Evolutionary conservation across 164 flowering plant species (phyloP), one percentile per base, ranked within the genome.

Genomic region (Akebia trifoliata): DNA sequence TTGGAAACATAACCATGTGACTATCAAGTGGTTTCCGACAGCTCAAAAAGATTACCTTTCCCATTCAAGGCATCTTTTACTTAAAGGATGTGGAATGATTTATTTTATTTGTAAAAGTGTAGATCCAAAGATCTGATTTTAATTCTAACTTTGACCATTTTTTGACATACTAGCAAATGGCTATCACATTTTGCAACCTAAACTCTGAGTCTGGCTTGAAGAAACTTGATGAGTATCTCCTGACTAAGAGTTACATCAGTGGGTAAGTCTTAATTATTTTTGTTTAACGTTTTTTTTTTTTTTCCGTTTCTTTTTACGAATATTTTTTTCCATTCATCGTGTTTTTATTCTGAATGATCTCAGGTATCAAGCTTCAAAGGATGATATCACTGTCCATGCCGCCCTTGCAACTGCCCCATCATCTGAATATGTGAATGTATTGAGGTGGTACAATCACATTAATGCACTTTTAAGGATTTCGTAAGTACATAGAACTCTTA

Each of bases 341-440:
- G 14, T 60, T 26, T 49, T 2, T 40, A 28, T 8, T 58, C 20
- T 24, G 46, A 11, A 10, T 63, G 22, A n/a, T n/a, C n/a, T 47
- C 67, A 90, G 92, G 39, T 87, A 82, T 68, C 95, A 83, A 60
- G 95, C 97, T 52, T 93, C 99, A 5, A 87, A 85, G 77, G 96
- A 94, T 73, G 98, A 93, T 62, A 40, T 90, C 21, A 76, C 78
- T 21, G 86, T 93, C 44, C 65, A 72, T 70, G 65, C 82, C 4
- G 87, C 96, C 38, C 64, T 93, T 25, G 29, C 84, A 2, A 59
- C 63, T 14, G 68, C 79, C 32, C 95, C 90, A 34, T 67, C 86
- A 5, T 46, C 87, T 1, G 69, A 76, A 17, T 87, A 68, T 56
- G 81, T 84, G 29, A 94, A 94, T 74, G 86, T 70, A 7, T 77